These are phyloP conservation scores for Xylariales sp. DNA, from an alignment of 2,329 filamentous ascomycete genomes.

Conservation along the genomic window DNA sequence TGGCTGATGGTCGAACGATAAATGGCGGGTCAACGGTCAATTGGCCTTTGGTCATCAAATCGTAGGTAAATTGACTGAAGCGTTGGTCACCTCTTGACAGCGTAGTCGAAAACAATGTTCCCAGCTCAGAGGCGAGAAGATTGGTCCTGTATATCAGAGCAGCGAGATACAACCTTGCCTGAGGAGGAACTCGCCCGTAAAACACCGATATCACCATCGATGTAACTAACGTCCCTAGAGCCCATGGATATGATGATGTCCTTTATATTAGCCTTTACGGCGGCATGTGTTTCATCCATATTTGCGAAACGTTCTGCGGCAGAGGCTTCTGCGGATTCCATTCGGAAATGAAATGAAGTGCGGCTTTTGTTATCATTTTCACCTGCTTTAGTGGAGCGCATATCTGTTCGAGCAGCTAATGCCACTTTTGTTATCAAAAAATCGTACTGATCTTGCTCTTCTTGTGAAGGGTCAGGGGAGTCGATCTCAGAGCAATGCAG, in stretches of 20 bases:
- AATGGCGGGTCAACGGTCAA: slow-evolving; percentile 75
- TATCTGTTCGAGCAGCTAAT: slow-evolving; percentile 47
- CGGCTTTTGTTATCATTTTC: slow-evolving; percentile 29
- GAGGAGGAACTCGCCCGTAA: slow-evolving; percentile 69
- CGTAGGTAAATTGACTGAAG: slow-evolving; percentile 64
- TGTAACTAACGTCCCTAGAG: slow-evolving; percentile 58
- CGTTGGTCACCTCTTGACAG: slow-evolving; percentile 48
- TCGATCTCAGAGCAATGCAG: slow-evolving; percentile 51
- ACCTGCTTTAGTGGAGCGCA: slow-evolving; percentile 22
- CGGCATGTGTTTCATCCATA: slow-evolving; percentile 59
- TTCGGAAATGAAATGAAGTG: slow-evolving; percentile 60
- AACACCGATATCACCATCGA: slow-evolving; percentile 68
- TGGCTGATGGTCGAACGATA: slow-evolving; percentile 81
- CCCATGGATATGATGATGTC: slow-evolving; percentile 69
- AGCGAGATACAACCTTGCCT: slow-evolving; percentile 73
- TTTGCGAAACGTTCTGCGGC: slow-evolving; percentile 60
- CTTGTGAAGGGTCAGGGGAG: slow-evolving; percentile 33
- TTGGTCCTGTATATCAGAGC: slow-evolving; percentile 72
- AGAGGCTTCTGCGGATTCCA: slow-evolving; percentile 61
- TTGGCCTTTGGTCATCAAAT: slow-evolving; percentile 63
- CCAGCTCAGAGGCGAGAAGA: slow-evolving; percentile 59
- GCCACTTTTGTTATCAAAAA: slow-evolving; percentile 52
- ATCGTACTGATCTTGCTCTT: slow-evolving; percentile 73
- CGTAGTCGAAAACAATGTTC: slow-evolving; percentile 53
- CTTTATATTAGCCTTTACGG: slow-evolving; percentile 58